Conservation (phyloP, 495 filamentous ascomycete genomes). For the Aspergillus conjunctus region DNA sequence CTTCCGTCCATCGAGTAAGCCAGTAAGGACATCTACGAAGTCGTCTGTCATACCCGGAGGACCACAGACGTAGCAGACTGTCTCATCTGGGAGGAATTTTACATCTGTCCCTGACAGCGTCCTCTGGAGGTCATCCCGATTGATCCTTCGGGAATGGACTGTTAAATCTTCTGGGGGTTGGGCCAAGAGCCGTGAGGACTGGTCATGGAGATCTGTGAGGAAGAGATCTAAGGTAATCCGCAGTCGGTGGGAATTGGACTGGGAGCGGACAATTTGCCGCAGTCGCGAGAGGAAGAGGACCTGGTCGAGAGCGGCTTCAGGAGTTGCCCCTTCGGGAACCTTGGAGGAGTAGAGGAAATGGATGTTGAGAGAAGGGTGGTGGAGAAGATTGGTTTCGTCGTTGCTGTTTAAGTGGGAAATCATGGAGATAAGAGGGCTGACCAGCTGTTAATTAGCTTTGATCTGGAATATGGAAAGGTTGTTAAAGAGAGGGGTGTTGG, state of each 20-base stretch:
- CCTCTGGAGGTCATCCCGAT: constrained; percentile 49
- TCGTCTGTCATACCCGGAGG: constrained; percentile 80
- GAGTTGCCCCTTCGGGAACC: constrained; percentile 33
- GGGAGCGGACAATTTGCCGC: constrained; percentile 41
- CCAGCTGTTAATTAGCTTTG: background rate
- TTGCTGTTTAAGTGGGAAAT: constrained; percentile 48
- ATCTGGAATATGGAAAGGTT: background rate
- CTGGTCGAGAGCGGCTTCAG: constrained; percentile 58
- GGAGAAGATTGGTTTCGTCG: constrained; percentile 18
- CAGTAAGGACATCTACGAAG: constrained; percentile 58
- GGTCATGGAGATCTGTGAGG: constrained; percentile 31
- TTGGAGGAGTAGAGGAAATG: constrained; percentile 50
- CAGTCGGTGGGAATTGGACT: constrained; percentile 32
- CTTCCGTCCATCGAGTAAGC: constrained; percentile 53
- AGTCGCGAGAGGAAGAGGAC: constrained; percentile 60
- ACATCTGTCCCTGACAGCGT: constrained; percentile 45
- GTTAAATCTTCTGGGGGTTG: constrained; percentile 34
- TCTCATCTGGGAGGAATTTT: constrained; percentile 40
- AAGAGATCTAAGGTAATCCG: constrained; percentile 44
- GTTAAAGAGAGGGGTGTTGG: background rate
- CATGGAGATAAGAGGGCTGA: constrained; percentile 62
- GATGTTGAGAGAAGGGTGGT: constrained; percentile 31
- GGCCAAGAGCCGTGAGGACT: constrained; percentile 11
- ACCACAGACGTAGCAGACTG: constrained; percentile 79
- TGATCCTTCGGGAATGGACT: constrained; percentile 52